Base-by-base conservation (phyloP, 108 stramenopile genomes). In the Nitzschia palea region DNA sequence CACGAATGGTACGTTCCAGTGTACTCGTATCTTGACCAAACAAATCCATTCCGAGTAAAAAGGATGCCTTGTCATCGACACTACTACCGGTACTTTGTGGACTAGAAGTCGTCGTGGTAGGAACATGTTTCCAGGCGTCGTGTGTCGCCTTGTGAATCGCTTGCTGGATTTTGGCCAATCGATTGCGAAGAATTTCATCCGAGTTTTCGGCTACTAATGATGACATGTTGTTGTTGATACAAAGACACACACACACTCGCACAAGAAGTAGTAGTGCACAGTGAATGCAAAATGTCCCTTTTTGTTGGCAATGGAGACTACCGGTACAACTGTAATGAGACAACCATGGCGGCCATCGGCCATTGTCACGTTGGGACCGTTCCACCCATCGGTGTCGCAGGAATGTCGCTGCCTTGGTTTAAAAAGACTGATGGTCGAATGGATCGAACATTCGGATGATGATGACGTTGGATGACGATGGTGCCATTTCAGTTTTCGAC, bases 41-140 rank as follows among this genome's bases (percentile, higher is more conserved):
- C 47, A 86, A 62, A n/a, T 79, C 76, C 80, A 86, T 77, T 14
- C 81, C 85, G 62, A 86, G 54, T 12, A 66, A 37, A 52, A 85
- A 85, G 23, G 75, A 71, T 5, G 73, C 77, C 61, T 75, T 80
- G 50, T 54, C 47, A 25, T 69, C 33, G 15, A 42, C 37, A 45
- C 44, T 35, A 63, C 54, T 56, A 18, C 30, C 28, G 27, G 67
- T 20, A 69, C 52, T 48, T 50, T 75, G 31, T 22, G 44, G 10
- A 40, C 37, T 40, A 40, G 37, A 10, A 40, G 37, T n/a, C n/a
- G n/a, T n/a, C n/a, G n/a, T n/a, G n/a, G n/a, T n/a, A n/a, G 37
- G 14, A 40, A 40, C 37, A 40, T 73, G 62, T 45, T 73, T 73
- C 72, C 64, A 73, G 10, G 72, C 64, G 28, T 82, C 81, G 56